Evolutionary conservation across 139 green algal species (phyloP), one percentile per base, ranked within the genome.

Genomic region (Tetradesmus lagerheimii): DNA sequence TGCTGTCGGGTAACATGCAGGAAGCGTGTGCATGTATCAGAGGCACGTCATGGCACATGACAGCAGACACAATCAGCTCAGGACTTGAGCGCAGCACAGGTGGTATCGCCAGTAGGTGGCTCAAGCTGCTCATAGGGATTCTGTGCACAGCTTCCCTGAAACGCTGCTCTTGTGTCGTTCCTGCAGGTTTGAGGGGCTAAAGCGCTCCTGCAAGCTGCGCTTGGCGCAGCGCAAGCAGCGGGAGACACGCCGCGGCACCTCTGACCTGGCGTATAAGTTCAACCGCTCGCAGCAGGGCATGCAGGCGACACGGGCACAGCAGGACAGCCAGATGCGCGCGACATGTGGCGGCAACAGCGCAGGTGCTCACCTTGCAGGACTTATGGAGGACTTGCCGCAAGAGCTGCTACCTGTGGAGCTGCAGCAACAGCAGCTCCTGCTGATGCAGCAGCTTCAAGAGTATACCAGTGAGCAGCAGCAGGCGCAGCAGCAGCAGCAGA

Each of bases 151-250:
- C 1, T 9, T 31, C 16, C 20, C 15, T 31, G 23, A 6, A n/a
- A 20, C 23, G 57, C 57, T 71, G 57, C 57, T 4, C 50, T 25
- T n/a, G n/a, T n/a, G n/a, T 2, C 14, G 43, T 14, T 23, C 47
- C 47, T 20, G 47, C 57, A 71, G 57, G 57, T 71, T 71, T 31
- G 57, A 71, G 57, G 57, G 57, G 8, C 23, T 31, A 11, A 71
- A 71, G 57, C 57, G 57, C 31, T 71, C 57, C 57, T 71, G 57
- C 57, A 71, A 71, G 57, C 57, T 71, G 57, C 39, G 79, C 25
- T 39, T 85, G 27, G 43, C 79, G 18, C 79, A 85, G 27, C 79
- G 79, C 79, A 85, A 85, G 41, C 79, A 85, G 79, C 79, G 79
- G 25, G 79, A 85, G 41, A 85, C 41, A 39, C 41, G 43, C 1